phyloP scores from a whole-genome alignment of 495 filamentous ascomycete genomes.

The Cercophora scortea region DNA sequence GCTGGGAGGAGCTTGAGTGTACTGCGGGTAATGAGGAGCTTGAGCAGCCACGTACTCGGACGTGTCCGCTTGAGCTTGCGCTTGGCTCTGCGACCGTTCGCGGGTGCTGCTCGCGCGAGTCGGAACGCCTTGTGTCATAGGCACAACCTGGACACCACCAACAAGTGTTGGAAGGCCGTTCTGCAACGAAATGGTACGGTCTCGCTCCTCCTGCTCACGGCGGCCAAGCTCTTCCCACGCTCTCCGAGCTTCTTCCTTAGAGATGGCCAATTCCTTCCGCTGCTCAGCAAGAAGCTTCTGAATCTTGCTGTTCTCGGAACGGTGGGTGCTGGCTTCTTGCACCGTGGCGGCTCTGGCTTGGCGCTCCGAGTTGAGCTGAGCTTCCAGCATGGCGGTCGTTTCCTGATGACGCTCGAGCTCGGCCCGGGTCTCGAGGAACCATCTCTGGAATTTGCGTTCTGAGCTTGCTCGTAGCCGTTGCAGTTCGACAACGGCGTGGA shows the following conservation, averaged over 20 bases:
- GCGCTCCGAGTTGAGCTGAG: constrained; percentile 63
- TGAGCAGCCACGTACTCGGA: constrained; percentile 31
- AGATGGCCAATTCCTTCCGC: constrained; percentile 84
- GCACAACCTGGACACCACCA: constrained; percentile 92
- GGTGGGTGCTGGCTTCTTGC: constrained; percentile 52
- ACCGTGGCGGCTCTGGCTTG: constrained; percentile 57
- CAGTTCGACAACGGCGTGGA: constrained; percentile 94
- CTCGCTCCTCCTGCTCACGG: constrained; percentile 91
- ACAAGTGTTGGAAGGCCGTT: constrained; percentile 85
- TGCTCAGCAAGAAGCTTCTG: constrained; percentile 77
- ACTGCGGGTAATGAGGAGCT: constrained; percentile 23
- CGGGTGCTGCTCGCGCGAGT: constrained; percentile 53
- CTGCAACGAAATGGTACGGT: constrained; percentile 73
- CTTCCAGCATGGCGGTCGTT: constrained; percentile 71
- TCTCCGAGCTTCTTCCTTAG: constrained; percentile 89
- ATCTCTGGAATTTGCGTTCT: constrained; percentile 95
- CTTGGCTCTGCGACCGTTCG: constrained; percentile 30
- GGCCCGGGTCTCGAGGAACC: constrained; percentile 91
- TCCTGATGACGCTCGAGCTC: constrained; percentile 84
- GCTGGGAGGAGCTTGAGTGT: constrained; percentile 31
- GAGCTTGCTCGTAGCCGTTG: constrained; percentile 93
- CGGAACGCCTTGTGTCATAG: constrained; percentile 73
- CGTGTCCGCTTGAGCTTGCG: constrained; percentile 17
- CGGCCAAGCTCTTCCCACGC: constrained; percentile 97
- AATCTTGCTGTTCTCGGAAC: constrained; percentile 56